Conservation (phyloP, 2,329 filamentous ascomycete species). For the Thermoascus crustaceus region DNA sequence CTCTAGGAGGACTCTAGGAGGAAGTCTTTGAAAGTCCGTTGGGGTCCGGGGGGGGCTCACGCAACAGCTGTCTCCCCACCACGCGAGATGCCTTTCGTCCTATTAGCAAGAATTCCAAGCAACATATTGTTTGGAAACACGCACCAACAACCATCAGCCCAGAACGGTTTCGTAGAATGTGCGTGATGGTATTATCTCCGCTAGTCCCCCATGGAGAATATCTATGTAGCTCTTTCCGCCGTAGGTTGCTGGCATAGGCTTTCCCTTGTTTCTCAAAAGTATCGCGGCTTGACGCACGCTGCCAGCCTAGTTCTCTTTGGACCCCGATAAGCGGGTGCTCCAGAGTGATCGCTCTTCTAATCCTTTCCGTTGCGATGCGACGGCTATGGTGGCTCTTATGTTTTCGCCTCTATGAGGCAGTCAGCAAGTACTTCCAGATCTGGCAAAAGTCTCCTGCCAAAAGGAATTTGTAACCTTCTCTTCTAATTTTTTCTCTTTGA, state of each 20-base stretch:
- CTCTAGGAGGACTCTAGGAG: too few relatives aligned
- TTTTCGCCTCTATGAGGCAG: slow-evolving; percentile 20
- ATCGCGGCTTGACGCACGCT: slow-evolving; percentile 10
- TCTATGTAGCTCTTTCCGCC: slow-evolving; percentile 21
- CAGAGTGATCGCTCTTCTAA: slow-evolving; percentile 23
- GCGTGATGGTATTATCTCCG: slow-evolving; percentile 19
- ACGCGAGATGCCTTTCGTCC: slow-evolving; percentile 19
- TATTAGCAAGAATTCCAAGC: slow-evolving; percentile 10
- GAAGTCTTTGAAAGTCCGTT: too few relatives aligned
- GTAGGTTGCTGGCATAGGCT: slow-evolving; percentile 25
- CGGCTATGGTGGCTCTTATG: slow-evolving; percentile 16
- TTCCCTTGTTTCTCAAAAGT: slow-evolving; percentile 20
- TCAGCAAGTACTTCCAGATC: too few relatives aligned
- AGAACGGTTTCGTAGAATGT: slow-evolving; percentile 25
- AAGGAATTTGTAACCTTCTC: slow-evolving; percentile 25
- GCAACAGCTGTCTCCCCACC: slow-evolving; percentile 23
- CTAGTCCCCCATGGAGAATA: slow-evolving; percentile 19
- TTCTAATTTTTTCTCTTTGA: slow-evolving; percentile 49
- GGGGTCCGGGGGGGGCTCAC: too few relatives aligned
- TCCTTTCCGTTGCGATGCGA: slow-evolving; percentile 24
- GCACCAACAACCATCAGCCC: slow-evolving; percentile 31
- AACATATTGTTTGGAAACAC: slow-evolving; percentile 8
- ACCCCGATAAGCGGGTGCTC: slow-evolving; percentile 21
- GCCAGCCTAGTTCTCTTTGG: slow-evolving; percentile 22
- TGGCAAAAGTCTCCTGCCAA: too few relatives aligned